These are phyloP conservation scores for Adenanthera pavonina DNA, from an alignment of 306 rosid genomes.

Conservation along the genomic window DNA sequence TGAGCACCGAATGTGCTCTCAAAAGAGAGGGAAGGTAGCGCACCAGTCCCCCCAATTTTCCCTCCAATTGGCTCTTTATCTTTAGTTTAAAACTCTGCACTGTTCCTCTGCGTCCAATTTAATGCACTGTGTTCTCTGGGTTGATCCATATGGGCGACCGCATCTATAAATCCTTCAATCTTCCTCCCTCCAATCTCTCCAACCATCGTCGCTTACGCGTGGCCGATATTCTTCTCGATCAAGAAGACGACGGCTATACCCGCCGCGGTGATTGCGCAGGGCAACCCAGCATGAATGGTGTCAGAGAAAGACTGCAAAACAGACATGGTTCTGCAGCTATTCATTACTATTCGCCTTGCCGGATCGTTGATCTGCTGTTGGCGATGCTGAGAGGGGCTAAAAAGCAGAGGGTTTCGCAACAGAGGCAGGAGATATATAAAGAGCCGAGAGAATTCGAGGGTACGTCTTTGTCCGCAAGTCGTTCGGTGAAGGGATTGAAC, in stretches of 20 bases:
- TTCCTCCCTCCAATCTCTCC: slow-evolving; percentile 4
- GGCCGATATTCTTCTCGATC: slow-evolving; percentile 62
- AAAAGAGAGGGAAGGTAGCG: too few species aligned
- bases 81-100: slow-evolving; percentile 29
- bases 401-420: slow-evolving; percentile 32
- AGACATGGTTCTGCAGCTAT: neutral
- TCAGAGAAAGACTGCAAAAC: slow-evolving; percentile 1
- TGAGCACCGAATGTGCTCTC: too few species aligned
- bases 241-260: slow-evolving; percentile 39
- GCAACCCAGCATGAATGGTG: slow-evolving; percentile 47
- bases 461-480: slow-evolving; percentile 4
- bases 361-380: slow-evolving; percentile 57
- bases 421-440: slow-evolving; percentile 30
- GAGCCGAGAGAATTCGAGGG: slow-evolving; percentile 16
- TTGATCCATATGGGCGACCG: slow-evolving; percentile 16
- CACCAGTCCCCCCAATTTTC: neutral
- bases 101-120: slow-evolving; percentile 26
- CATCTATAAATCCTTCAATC: slow-evolving; percentile 47
- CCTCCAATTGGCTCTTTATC: slow-evolving; percentile 41
- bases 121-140: slow-evolving; percentile 16
- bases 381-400: slow-evolving; percentile 52
- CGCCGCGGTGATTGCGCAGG: slow-evolving; percentile 15
- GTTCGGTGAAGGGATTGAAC: slow-evolving; percentile 40
- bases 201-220: slow-evolving; percentile 50
- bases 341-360: slow-evolving; percentile 58